These are phyloP conservation scores for Persicaria maculosa DNA, from an alignment of 148 eudicot genomes.

Conservation along the genomic window DNA sequence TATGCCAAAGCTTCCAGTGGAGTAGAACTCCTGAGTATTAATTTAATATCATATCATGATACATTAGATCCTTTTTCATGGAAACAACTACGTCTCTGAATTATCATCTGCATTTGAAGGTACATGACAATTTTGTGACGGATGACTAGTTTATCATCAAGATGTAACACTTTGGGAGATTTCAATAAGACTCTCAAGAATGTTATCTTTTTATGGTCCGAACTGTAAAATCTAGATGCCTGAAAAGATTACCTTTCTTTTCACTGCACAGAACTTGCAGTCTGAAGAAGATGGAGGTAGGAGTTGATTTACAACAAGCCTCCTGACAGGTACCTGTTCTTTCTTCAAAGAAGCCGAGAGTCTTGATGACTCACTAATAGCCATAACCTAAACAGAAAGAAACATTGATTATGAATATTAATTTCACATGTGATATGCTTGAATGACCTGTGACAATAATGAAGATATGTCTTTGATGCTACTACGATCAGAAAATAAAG, in stretches of 20 bases:
- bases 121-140: not conserved
- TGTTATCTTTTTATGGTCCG: not conserved
- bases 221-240: not conserved
- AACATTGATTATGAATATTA: not conserved
- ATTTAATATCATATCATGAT: not conserved
- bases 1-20: not conserved
- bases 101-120: not conserved
- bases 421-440: not conserved
- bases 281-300: slow-evolving; percentile 94
- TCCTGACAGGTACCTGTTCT: slow-evolving; percentile 85
- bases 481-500: not conserved
- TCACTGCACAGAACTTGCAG: slow-evolving; percentile 92
- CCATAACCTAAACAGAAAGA: slow-evolving; percentile 64
- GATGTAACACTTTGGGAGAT: not conserved
- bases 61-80: not conserved
- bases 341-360: slow-evolving; percentile 74
- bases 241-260: slow-evolving; percentile 62
- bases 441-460: not conserved
- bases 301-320: slow-evolving; percentile 89
- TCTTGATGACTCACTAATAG: slow-evolving; percentile 89
- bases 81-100: not conserved
- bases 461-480: not conserved
- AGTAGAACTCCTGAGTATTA: not conserved
- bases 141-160: not conserved
- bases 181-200: not conserved